A percentile compares a stretch with the other conserved stretches of the same genome.
Conservation (phyloP, 73 alveolate species). For the Stentor roeselii region DNA sequence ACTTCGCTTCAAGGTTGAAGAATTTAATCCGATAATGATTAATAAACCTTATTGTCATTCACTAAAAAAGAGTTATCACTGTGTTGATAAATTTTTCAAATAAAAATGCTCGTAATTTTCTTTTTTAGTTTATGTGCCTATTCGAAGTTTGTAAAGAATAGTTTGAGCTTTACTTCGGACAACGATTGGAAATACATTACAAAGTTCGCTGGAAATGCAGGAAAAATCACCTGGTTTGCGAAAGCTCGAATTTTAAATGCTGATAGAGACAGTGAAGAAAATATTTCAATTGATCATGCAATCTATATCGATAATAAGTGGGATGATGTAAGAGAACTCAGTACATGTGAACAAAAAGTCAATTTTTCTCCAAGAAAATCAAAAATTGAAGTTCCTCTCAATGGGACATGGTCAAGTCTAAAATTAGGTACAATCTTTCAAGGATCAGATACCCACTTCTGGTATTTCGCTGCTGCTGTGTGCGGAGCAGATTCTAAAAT, state of each 20-base stretch:
- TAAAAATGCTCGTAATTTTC: no score
- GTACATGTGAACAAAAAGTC: constrained; percentile 34
- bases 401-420: constrained; percentile 35
- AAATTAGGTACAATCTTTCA: constrained; percentile 31
- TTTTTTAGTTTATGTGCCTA: no score
- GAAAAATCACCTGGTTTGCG: constrained; percentile 24
- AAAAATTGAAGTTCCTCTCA: constrained; percentile 28
- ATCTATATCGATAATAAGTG: constrained; percentile 45
- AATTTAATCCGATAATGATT: no score
- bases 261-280: not conserved
- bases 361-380: constrained; percentile 19
- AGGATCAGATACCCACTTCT: constrained; percentile 29
- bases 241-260: constrained; percentile 1
- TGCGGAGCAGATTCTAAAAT: constrained; percentile 2
- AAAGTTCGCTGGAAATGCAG: constrained; percentile 38
- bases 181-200: constrained; percentile 41
- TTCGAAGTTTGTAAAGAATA: not conserved
- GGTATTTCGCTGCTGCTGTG: constrained; percentile 44
- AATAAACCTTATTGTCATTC: no score
- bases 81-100: no score
- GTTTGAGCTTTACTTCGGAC: not conserved
- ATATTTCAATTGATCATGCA: not conserved
- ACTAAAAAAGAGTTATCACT: no score
- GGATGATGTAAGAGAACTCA: constrained; percentile 27
- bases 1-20: no score